Evolutionary conservation across 2,329 filamentous ascomycete genomes (phyloP).

Genomic region (Paracamarosporium sp.): DNA sequence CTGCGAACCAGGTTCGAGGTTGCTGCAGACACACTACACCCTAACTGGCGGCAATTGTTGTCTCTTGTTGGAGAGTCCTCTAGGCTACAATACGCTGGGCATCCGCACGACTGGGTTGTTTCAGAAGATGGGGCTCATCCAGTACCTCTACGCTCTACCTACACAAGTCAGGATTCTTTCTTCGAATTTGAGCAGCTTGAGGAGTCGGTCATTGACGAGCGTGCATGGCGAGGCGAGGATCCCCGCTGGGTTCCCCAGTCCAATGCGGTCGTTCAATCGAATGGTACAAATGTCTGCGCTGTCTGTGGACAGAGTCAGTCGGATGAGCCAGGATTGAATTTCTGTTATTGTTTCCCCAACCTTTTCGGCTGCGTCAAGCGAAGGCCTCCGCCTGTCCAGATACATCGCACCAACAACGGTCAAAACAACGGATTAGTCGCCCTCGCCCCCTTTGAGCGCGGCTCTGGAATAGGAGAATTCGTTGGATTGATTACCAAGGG

Average conservation of each 20-base stretch:
- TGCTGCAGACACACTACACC: slow-evolving; percentile 60
- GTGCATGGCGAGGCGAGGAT: slow-evolving; percentile 58
- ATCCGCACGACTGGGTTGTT: slow-evolving; percentile 62
- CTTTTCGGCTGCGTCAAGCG: slow-evolving; percentile 57
- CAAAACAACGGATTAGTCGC: slow-evolving; percentile 63
- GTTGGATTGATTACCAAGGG: slow-evolving; percentile 62
- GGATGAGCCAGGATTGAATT: slow-evolving; percentile 56
- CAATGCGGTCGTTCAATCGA: slow-evolving; percentile 30
- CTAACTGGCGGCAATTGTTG: slow-evolving; percentile 59
- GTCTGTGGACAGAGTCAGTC: slow-evolving; percentile 59
- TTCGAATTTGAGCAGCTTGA: slow-evolving; percentile 60
- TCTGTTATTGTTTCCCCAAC: slow-evolving; percentile 61
- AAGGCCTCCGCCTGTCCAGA: slow-evolving; percentile 55
- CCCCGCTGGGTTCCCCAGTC: slow-evolving; percentile 52
- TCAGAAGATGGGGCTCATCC: slow-evolving; percentile 52
- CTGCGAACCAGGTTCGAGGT: slow-evolving; percentile 59
- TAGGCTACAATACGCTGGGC: slow-evolving; percentile 52
- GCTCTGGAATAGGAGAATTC: slow-evolving; percentile 62
- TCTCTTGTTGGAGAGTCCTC: slow-evolving; percentile 54
- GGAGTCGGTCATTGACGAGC: slow-evolving; percentile 57
- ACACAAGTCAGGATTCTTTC: slow-evolving; percentile 54
- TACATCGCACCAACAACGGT: slow-evolving; percentile 60
- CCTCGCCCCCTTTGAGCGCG: slow-evolving; percentile 57
- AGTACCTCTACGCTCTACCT: slow-evolving; percentile 55
- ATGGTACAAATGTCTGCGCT: slow-evolving; percentile 50